These are phyloP conservation scores for Capsicum rhomboideum DNA, from an alignment of 257 asterid genomes.

Conservation along the genomic window DNA sequence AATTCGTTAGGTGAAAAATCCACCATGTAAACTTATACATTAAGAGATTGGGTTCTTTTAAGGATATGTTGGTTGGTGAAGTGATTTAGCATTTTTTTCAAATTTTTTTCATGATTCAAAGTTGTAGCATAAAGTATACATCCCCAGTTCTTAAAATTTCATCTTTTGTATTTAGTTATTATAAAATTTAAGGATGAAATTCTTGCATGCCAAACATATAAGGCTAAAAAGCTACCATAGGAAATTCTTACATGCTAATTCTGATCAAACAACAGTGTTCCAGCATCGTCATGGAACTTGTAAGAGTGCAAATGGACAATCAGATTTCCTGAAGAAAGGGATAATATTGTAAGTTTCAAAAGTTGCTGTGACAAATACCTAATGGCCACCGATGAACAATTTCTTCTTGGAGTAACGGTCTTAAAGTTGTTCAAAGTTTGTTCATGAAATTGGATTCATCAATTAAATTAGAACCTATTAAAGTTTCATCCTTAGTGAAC, in stretches of 20 bases:
- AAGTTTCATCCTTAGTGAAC: background rate
- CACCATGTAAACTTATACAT: conserved; percentile 56
- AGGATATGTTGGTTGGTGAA: conserved; percentile 9
- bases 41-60: conserved; percentile 59
- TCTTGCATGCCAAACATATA: conserved; percentile 56
- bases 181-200: conserved; percentile 53
- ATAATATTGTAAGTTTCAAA: too few species aligned
- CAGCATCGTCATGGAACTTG: conserved; percentile 50
- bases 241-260: conserved; percentile 57
- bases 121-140: background rate
- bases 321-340: too few species aligned
- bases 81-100: background rate
- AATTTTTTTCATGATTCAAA: conserved; percentile 39
- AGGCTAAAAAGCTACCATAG: conserved; percentile 65
- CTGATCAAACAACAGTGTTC: conserved; percentile 47
- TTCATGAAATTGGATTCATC: conserved; percentile 4
- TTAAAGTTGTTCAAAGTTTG: background rate
- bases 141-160: background rate
- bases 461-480: conserved; percentile 11
- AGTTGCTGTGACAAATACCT: conserved; percentile 67
- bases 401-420: background rate
- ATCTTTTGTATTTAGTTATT: conserved; percentile 26
- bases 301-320: conserved; percentile 45
- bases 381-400: conserved; percentile 47
- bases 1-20: conserved; percentile 53